Evolutionary conservation across 2,329 filamentous ascomycete genomes (phyloP).

Genomic region (Phaeosphaeriaceae sp.): DNA sequence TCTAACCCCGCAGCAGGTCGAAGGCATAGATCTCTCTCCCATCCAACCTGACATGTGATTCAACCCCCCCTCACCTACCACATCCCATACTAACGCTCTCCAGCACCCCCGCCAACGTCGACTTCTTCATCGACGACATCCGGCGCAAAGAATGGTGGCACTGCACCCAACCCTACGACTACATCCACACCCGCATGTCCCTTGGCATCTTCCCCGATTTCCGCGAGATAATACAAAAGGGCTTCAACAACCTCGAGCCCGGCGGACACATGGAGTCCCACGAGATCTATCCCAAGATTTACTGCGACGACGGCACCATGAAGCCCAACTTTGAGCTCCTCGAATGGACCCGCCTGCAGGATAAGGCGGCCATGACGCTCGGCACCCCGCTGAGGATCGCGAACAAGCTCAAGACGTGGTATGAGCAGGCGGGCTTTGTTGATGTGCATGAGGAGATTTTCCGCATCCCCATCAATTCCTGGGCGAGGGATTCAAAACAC

Average conservation of each 20-base stretch:
- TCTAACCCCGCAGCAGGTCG: slow-evolving; percentile 35
- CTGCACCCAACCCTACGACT: slow-evolving; percentile 58
- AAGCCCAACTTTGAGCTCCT: slow-evolving; percentile 54
- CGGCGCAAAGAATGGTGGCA: slow-evolving; percentile 66
- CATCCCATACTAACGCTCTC: slow-evolving; percentile 1
- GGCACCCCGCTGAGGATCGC: slow-evolving; percentile 60
- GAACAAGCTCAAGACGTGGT: slow-evolving; percentile 60
- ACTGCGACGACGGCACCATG: slow-evolving; percentile 64
- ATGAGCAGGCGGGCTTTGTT: slow-evolving; percentile 64
- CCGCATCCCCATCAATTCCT: slow-evolving; percentile 62
- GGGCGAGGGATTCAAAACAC: slow-evolving; percentile 57
- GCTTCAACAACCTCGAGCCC: slow-evolving; percentile 61
- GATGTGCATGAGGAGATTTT: slow-evolving; percentile 61
- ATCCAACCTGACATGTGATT: slow-evolving; percentile 48
- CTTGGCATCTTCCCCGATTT: slow-evolving; percentile 66
- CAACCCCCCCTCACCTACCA: neutral
- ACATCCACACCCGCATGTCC: slow-evolving; percentile 66
- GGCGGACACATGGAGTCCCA: slow-evolving; percentile 60
- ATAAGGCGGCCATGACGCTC: slow-evolving; percentile 55
- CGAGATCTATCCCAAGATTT: slow-evolving; percentile 53
- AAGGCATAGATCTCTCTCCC: slow-evolving; percentile 52
- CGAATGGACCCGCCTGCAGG: slow-evolving; percentile 55
- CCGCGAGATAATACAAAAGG: slow-evolving; percentile 60
- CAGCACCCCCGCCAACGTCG: slow-evolving; percentile 71
- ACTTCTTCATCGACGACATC: slow-evolving; percentile 75